These are phyloP conservation scores for Trypanosoma cruzi DNA, from an alignment of 208 protist genomes.

Conservation along the genomic window DNA sequence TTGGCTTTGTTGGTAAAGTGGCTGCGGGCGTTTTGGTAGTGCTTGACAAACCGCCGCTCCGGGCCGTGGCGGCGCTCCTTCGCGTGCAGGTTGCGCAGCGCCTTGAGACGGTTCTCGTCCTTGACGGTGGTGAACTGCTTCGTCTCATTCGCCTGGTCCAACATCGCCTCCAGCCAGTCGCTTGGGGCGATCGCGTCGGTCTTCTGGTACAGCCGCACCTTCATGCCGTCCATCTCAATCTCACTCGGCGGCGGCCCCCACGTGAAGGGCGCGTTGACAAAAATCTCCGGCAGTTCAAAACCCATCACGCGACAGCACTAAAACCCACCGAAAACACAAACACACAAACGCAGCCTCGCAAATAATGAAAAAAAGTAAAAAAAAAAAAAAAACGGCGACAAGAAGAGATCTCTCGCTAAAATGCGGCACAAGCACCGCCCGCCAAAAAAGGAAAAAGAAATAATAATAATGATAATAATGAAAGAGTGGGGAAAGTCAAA, in stretches of 20 bases:
- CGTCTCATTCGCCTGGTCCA: slow-evolving; percentile 33
- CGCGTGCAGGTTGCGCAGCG: slow-evolving; percentile 52
- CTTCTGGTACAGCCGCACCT: slow-evolving; percentile 76
- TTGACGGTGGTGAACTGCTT: slow-evolving; percentile 61
- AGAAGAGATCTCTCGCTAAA: neutral
- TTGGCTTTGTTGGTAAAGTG: slow-evolving; percentile 30
- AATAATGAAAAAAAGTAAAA: too few relatives aligned
- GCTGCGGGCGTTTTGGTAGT: slow-evolving; percentile 18
- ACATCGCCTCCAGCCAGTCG: slow-evolving; percentile 49
- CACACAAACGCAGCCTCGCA: slow-evolving; percentile 3
- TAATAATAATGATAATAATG: too few relatives aligned
- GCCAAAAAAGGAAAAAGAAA: neutral
- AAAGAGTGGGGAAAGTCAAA: neutral
- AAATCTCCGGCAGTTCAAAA: slow-evolving; percentile 77
- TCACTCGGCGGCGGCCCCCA: slow-evolving; percentile 85
- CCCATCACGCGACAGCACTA: slow-evolving; percentile 43
- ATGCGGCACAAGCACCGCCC: neutral
- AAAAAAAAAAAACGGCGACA: too few relatives aligned
- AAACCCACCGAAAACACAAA: neutral
- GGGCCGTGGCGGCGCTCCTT: slow-evolving; percentile 33
- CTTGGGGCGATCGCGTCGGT: slow-evolving; percentile 42
- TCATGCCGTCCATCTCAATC: slow-evolving; percentile 60
- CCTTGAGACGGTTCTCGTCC: slow-evolving; percentile 71
- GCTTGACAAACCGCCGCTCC: slow-evolving; percentile 27
- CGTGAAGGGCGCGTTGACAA: slow-evolving; percentile 66